A percentile compares a stretch with the other conserved stretches of the same genome.
These are phyloP conservation scores for Coniosporium tulheliwenetii DNA, from an alignment of 2,329 filamentous ascomycete species.

Conservation along the genomic window DNA sequence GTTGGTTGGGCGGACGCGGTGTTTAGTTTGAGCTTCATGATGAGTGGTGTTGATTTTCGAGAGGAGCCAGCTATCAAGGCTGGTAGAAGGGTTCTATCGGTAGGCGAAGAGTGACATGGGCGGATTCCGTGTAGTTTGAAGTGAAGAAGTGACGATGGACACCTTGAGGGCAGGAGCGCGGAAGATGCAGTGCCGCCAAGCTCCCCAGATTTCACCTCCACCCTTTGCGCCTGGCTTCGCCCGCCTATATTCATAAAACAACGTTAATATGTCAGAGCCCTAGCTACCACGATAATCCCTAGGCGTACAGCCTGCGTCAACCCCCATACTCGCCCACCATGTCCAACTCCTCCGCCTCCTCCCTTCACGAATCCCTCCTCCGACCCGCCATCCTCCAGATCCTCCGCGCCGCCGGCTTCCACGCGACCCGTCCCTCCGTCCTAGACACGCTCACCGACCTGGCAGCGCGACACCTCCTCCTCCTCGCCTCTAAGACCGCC, in stretches of 20 bases:
- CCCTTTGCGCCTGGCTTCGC: too few species aligned
- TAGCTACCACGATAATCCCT: too few species aligned
- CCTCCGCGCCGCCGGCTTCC: constrained; percentile 80
- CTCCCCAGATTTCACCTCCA: too few species aligned
- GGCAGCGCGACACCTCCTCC: constrained; percentile 61
- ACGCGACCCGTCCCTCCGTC: constrained; percentile 64
- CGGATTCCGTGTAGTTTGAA: too few species aligned
- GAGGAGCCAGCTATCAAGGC: too few species aligned
- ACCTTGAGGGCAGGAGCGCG: too few species aligned
- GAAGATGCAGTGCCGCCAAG: too few species aligned
- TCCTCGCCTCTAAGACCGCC: constrained; percentile 59
- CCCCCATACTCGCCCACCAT: too few species aligned
- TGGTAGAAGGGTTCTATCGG: too few species aligned
- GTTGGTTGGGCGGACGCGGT: constrained; percentile 3
- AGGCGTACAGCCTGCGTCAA: not conserved
- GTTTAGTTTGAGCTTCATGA: constrained; percentile 9
- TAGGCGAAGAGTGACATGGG: too few species aligned
- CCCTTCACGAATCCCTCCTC: constrained; percentile 59
- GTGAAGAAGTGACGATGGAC: too few species aligned
- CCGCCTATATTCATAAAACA: constrained; percentile 4
- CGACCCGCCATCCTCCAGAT: constrained; percentile 82
- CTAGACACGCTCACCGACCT: constrained; percentile 82
- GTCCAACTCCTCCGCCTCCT: constrained; percentile 7
- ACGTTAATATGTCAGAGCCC: not conserved
- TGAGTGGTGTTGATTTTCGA: not conserved